phyloP scores from a whole-genome alignment of 129 eudicot genomes.

The Arctium lappa region DNA sequence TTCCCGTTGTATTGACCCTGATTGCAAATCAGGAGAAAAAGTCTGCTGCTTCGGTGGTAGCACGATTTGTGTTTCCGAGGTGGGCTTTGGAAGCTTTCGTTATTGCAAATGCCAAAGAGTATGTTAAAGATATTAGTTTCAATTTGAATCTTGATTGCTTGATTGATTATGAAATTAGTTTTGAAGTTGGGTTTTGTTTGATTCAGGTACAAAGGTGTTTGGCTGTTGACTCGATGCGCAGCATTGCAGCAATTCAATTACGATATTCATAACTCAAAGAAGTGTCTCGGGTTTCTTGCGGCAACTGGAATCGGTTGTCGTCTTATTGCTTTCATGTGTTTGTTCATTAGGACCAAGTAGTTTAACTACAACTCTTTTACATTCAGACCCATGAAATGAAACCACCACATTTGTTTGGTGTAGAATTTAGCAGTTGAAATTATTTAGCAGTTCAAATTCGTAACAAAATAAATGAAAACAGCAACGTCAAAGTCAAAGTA shows the following conservation, averaged over 20 bases:
- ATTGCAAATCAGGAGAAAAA: conserved; percentile 65
- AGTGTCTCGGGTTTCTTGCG: conserved; percentile 47
- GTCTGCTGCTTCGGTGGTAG: conserved; percentile 37
- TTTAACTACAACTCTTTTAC: background rate
- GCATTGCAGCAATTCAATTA: conserved; percentile 53
- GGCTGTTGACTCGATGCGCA: conserved; percentile 85
- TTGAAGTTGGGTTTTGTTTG: background rate
- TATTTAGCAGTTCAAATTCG: no score
- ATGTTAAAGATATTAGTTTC: background rate
- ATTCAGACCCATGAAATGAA: background rate
- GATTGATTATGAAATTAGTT: background rate
- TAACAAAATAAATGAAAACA: no score
- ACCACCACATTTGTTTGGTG: background rate
- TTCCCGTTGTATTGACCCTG: conserved; percentile 94
- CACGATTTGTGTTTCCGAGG: conserved; percentile 60
- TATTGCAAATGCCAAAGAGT: conserved; percentile 89
- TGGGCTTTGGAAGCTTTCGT: conserved; percentile 97
- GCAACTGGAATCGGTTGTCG: conserved; percentile 51
- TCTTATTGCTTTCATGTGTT: conserved; percentile 59
- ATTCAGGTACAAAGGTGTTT: conserved; percentile 74
- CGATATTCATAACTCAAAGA: conserved; percentile 44
- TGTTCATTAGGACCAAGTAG: conserved; percentile 41
- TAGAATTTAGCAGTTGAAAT: no score
- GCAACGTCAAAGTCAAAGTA: no score
- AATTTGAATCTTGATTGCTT: background rate